These are phyloP conservation scores for Malus hybrid DNA, from an alignment of 331 rosid genomes.

Conservation along the genomic window DNA sequence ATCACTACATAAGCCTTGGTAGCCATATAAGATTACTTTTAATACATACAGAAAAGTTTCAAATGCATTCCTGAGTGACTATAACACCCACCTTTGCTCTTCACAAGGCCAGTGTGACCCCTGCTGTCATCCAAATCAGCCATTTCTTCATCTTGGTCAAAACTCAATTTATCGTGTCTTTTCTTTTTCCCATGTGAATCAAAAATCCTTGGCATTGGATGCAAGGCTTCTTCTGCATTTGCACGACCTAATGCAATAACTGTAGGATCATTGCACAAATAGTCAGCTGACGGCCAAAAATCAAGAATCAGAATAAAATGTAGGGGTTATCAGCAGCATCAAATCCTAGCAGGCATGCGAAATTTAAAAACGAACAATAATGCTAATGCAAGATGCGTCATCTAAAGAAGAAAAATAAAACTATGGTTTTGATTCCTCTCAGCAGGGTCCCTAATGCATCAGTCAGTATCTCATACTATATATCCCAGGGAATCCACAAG, in stretches of 20 bases:
- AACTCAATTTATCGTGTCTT: slow-evolving; percentile 23
- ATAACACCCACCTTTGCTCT: slow-evolving; percentile 38
- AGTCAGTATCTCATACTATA: background rate
- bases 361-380: background rate
- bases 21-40: background rate
- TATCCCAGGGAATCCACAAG: background rate
- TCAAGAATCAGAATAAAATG: background rate
- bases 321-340: background rate
- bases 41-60: background rate
- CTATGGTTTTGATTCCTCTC: background rate
- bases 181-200: slow-evolving; percentile 39
- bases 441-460: background rate
- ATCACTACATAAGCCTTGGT: background rate
- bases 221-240: slow-evolving; percentile 88
- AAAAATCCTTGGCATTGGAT: slow-evolving; percentile 69
- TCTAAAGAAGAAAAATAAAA: background rate
- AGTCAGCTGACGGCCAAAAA: slow-evolving; percentile 20
- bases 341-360: background rate
- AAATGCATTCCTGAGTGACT: background rate
- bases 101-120: slow-evolving; percentile 25
- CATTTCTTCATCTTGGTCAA: slow-evolving; percentile 25
- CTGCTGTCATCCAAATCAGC: slow-evolving; percentile 21
- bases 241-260: slow-evolving; percentile 83
- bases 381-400: background rate
- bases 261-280: slow-evolving; percentile 34